Conservation (phyloP, 1,139 yeast genomes). For the Geotrichum australiense region DNA sequence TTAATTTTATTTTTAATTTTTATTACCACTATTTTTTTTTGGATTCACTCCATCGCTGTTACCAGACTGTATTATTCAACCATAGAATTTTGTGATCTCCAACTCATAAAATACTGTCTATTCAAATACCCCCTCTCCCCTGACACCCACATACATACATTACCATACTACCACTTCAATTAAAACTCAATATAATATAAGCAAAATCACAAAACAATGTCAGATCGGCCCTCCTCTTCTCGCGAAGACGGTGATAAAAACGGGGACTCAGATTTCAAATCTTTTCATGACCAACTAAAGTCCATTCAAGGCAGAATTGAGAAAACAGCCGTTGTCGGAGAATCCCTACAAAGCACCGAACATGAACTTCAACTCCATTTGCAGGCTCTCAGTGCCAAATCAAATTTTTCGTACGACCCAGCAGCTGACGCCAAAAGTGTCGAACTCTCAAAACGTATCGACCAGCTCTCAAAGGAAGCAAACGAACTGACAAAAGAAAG, state of each 20-base stretch:
- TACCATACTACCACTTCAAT: constrained; percentile 1
- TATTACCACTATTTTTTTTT: too few relatives aligned
- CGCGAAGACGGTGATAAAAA: constrained; percentile 5
- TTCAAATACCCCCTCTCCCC: too few relatives aligned
- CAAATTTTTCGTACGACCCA: constrained; percentile 7
- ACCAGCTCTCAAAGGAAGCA: constrained; percentile 11
- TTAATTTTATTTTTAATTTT: too few relatives aligned
- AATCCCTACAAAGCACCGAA: constrained; percentile 17
- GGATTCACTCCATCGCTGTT: too few relatives aligned
- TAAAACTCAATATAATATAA: background rate
- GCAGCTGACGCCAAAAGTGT: constrained; percentile 13
- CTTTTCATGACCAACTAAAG: constrained; percentile 13
- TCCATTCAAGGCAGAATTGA: constrained; percentile 16
- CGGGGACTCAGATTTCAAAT: constrained; percentile 12
- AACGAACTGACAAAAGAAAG: constrained; percentile 14
- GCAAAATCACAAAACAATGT: constrained; percentile 8
- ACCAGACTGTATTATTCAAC: too few relatives aligned
- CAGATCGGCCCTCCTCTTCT: constrained; percentile 12
- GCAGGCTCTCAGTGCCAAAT: constrained; percentile 11
- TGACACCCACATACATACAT: too few relatives aligned
- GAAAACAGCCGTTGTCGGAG: constrained; percentile 15
- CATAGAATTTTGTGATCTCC: too few relatives aligned
- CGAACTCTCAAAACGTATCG: constrained; percentile 14
- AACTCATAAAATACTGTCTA: too few relatives aligned
- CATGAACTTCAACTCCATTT: constrained; percentile 17